A percentile compares a stretch with the other conserved stretches of the same genome.
These are phyloP conservation scores for Lactarius hatsudake DNA, from an alignment of 768 basidiomycete genomes.

Conservation along the genomic window DNA sequence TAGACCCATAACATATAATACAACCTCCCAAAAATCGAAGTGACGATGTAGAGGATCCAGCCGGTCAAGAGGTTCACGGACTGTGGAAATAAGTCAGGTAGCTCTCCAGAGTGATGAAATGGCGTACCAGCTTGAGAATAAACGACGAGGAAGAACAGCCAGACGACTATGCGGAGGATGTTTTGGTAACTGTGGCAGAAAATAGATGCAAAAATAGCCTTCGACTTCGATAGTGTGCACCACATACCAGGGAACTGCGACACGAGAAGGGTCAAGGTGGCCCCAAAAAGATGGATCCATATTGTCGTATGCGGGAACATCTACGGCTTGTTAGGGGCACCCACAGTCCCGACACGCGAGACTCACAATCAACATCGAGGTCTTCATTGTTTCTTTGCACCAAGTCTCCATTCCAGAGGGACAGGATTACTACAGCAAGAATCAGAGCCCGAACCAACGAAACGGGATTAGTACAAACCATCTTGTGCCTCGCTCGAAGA, in stretches of 20 bases:
- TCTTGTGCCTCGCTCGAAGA: slow-evolving; percentile 85
- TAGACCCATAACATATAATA: slow-evolving; percentile 74
- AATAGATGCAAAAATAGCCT: not conserved
- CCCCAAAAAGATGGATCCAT: slow-evolving; percentile 58
- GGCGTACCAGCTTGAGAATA: slow-evolving; percentile 80
- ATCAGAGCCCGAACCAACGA: slow-evolving; percentile 5
- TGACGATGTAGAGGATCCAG: slow-evolving; percentile 50
- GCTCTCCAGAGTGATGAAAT: not conserved
- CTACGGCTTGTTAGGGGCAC: slow-evolving; percentile 38
- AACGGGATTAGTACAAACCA: slow-evolving; percentile 42
- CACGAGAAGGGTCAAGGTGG: slow-evolving; percentile 71
- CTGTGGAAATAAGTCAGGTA: slow-evolving; percentile 37
- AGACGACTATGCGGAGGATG: slow-evolving; percentile 70
- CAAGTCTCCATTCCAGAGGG: slow-evolving; percentile 79
- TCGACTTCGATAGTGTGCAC: not conserved
- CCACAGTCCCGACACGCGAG: not conserved
- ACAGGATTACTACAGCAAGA: slow-evolving; percentile 58
- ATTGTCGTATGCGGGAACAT: slow-evolving; percentile 61
- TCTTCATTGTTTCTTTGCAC: slow-evolving; percentile 75
- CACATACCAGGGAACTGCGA: slow-evolving; percentile 72
- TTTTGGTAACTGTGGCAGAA: slow-evolving; percentile 69
- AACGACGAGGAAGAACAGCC: slow-evolving; percentile 72
- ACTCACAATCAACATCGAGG: slow-evolving; percentile 75
- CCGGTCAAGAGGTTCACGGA: slow-evolving; percentile 74
- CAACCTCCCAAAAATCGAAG: slow-evolving; percentile 79